Conservation (phyloP, 306 rosid species). For the apple (Malus domestica) region ASM211411v1 NC_041792.1:27840407-27840906, state of each 20-base stretch:
- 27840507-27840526: no score
- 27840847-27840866: conserved; percentile 1
- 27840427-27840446: no score
- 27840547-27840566: no score
- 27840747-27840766: neutral
- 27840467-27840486: no score
- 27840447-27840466: no score
- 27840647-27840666: neutral
- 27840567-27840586: no score
- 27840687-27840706: neutral
- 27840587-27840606: no score
- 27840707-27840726: neutral
- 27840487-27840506: no score
- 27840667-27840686: neutral
- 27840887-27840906: conserved; percentile 46
- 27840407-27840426: no score
- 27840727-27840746: neutral
- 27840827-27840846: conserved; percentile 37
- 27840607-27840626: no score
- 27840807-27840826: conserved; percentile 46
- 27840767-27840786: conserved; percentile 14
- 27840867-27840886: conserved; percentile 31
- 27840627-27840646: no score
- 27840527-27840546: no score
- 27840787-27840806: conserved; percentile 23